These are phyloP conservation scores for Yamadazyma spencermartinsiae DNA, from an alignment of 1,139 yeast genomes.

Conservation along the genomic window DNA sequence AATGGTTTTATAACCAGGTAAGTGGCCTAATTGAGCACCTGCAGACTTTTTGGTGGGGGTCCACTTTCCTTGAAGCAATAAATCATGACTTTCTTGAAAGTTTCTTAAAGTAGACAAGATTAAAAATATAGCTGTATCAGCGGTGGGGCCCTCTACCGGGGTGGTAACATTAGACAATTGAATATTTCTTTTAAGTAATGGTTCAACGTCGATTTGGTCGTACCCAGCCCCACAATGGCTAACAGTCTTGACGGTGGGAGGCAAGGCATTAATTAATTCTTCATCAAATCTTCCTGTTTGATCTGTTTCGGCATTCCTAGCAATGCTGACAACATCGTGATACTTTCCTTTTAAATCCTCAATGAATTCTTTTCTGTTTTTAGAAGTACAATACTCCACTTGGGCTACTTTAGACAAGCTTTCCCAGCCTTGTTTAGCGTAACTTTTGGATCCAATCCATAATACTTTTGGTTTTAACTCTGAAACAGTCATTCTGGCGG, in stretches of 20 bases:
- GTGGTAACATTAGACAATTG: slow-evolving; percentile 74
- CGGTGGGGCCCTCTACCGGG: slow-evolving; percentile 78
- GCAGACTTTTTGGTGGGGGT: slow-evolving; percentile 25
- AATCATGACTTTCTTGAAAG: slow-evolving; percentile 47
- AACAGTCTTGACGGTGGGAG: slow-evolving; percentile 60
- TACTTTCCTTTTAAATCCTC: slow-evolving; percentile 50
- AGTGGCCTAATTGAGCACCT: slow-evolving; percentile 35
- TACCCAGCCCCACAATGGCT: slow-evolving; percentile 94
- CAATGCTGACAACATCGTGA: slow-evolving; percentile 46
- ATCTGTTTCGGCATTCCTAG: slow-evolving; percentile 48
- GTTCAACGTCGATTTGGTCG: slow-evolving; percentile 70
- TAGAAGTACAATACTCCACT: slow-evolving; percentile 48
- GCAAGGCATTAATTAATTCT: slow-evolving; percentile 63
- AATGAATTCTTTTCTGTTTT: slow-evolving; percentile 50
- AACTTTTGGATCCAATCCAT: slow-evolving; percentile 54
- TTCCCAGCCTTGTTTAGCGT: slow-evolving; percentile 60
- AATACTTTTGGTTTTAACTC: slow-evolving; percentile 52
- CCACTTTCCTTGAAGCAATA: slow-evolving; percentile 62
- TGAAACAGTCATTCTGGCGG: slow-evolving; percentile 6
- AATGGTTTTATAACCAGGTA: slow-evolving; percentile 60
- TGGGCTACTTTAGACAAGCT: slow-evolving; percentile 47
- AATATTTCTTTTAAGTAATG: slow-evolving; percentile 50
- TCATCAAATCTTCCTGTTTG: slow-evolving; percentile 76
- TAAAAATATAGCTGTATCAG: slow-evolving; percentile 73
- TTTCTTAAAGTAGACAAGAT: slow-evolving; percentile 69